These are phyloP conservation scores for Ehretia macrophylla DNA, from an alignment of 257 asterid genomes.

Conservation along the genomic window DNA sequence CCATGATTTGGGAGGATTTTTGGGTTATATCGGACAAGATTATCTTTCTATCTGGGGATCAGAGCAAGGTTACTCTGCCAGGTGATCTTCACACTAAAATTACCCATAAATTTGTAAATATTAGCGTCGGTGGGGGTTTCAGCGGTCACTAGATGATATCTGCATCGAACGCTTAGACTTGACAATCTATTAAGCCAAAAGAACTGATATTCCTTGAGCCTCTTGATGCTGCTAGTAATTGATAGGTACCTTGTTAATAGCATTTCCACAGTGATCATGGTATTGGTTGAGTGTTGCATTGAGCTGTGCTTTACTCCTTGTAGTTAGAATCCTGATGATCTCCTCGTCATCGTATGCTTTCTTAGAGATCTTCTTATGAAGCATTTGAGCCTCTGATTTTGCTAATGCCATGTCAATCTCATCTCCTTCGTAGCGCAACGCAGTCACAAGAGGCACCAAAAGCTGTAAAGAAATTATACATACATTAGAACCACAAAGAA, in stretches of 20 bases:
- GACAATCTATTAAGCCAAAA: too few species aligned
- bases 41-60: too few species aligned
- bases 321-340: conserved; percentile 60
- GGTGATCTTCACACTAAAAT: too few species aligned
- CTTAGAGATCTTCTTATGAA: conserved; percentile 62
- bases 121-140: background rate
- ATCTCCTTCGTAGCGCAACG: conserved; percentile 78
- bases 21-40: too few species aligned
- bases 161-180: too few species aligned
- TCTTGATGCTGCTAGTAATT: too few species aligned
- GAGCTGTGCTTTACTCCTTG: conserved; percentile 91
- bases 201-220: too few species aligned
- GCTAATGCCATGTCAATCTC: conserved; percentile 71
- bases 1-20: too few species aligned
- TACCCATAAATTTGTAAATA: too few species aligned
- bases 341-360: conserved; percentile 72
- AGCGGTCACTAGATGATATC: too few species aligned
- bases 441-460: conserved; percentile 84
- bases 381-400: conserved; percentile 71
- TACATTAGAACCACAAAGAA: background rate
- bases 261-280: conserved; percentile 63
- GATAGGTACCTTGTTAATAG: conserved; percentile 58
- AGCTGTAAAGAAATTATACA: conserved; percentile 42
- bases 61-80: too few species aligned
- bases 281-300: conserved; percentile 83